Evolutionary conservation across 768 basidiomycete species (phyloP), one percentile per base, ranked within the genome.

Genomic region (Auriscalpium orientale): DNA sequence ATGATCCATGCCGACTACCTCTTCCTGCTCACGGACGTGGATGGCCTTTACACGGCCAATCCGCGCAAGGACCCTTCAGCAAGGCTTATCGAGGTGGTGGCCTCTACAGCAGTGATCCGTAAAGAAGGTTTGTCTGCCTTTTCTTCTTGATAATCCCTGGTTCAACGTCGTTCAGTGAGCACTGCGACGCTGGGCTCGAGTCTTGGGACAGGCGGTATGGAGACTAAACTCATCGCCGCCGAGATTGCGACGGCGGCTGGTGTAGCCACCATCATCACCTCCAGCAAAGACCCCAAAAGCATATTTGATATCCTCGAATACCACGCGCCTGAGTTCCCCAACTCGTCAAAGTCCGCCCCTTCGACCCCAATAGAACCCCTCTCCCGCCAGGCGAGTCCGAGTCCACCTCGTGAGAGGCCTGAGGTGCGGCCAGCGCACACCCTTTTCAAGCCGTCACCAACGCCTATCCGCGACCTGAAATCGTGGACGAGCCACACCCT

Each of bases 1-100:
- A 98, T 99, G 90, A 87, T 98, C 22, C 91, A 95, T 61, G 97
- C 97, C 16, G 95, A 98, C 70, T 99, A 94, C 68, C 83, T 98
- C 11, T 98, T 98, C 70, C 79, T 99, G 3, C 74, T 98, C 38
- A 99, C 97, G 2, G 97, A 99, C 63, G 97, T 99, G 5, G 94
- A 98, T 58, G 91, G 92, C 4, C 70, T 99, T 58, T 99, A 98
- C 68, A 95, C 93, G 0, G 82, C 93, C 2, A 99, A 99, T 70
- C 97, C 97, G 12, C 78, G 95, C 48, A 92, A 91, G 71, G 91
- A 95, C 63, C 87, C 91, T 0, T 69, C 76, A 35, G 94, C 97
- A 0, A 82, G 78, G 63, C 82, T 83, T 28, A 90, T 99, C 16
- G 79, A 89, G 46, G 79, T 86, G 7, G 95, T 99, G 3, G 75